These are phyloP conservation scores for Chrysanthemum lavandulifolium DNA, from an alignment of 129 eudicot species.

Conservation along the genomic window DNA sequence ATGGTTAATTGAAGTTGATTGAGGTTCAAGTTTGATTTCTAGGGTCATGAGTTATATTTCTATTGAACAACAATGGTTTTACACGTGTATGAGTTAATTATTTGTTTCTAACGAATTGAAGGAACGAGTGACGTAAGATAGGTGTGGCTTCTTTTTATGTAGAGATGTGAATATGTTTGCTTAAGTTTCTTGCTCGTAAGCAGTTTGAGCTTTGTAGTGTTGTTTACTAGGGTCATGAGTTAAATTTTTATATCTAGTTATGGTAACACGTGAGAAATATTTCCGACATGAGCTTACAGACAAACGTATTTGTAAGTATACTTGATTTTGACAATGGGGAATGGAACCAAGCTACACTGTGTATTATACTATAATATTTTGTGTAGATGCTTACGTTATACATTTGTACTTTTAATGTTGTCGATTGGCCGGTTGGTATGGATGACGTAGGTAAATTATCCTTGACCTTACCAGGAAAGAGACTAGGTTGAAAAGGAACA, in stretches of 20 bases:
- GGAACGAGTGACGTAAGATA: not conserved
- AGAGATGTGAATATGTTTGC: too few relatives aligned
- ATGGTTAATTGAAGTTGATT: too few relatives aligned
- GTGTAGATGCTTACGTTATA: not conserved
- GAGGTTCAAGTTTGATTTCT: too few relatives aligned
- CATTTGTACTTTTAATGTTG: not conserved
- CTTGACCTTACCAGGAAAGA: not conserved
- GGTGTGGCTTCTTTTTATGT: not conserved
- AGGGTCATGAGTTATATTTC: too few relatives aligned
- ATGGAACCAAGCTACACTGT: too few relatives aligned
- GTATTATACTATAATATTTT: not conserved
- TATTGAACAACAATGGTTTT: too few relatives aligned
- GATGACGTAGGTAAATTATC: not conserved
- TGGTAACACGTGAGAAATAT: conserved; percentile 2
- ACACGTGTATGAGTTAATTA: too few relatives aligned
- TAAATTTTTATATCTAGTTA: not conserved
- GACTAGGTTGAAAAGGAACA: not conserved
- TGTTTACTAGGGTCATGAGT: conserved; percentile 4
- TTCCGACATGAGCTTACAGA: not conserved
- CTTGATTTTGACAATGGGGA: not conserved
- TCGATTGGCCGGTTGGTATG: not conserved
- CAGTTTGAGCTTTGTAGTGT: conserved; percentile 2
- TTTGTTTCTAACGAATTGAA: not conserved
- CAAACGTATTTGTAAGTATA: not conserved
- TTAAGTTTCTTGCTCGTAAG: not conserved